phyloP scores from a whole-genome alignment of 2,329 filamentous ascomycete genomes.

The Juglanconis sp. region DNA sequence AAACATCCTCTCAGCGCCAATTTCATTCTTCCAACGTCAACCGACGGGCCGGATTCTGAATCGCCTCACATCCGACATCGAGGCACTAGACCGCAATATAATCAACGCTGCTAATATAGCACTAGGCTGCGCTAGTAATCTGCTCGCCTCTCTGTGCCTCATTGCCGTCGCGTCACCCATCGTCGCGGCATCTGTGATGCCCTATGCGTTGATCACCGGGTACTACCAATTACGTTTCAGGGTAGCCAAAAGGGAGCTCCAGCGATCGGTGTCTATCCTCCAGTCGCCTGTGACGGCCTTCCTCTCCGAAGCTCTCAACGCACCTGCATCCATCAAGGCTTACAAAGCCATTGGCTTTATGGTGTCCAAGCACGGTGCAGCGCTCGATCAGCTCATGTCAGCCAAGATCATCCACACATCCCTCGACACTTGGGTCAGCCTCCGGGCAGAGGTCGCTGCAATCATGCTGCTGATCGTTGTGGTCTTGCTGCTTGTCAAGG shows the following conservation, averaged over 20 bases:
- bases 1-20: neutral
- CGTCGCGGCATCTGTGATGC: neutral
- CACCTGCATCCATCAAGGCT: conserved; percentile 2
- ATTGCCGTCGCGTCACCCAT: conserved; percentile 1
- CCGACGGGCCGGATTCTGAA: conserved; percentile 5
- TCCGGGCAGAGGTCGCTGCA: conserved; percentile 1
- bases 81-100: neutral
- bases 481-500: neutral
- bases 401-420: conserved; percentile 5
- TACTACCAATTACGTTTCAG: conserved; percentile 2
- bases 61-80: conserved; percentile 3
- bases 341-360: conserved; percentile 2
- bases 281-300: conserved; percentile 3
- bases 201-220: neutral
- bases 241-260: neutral
- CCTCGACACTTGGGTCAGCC: conserved; percentile 7
- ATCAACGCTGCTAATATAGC: neutral
- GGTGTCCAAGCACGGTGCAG: neutral
- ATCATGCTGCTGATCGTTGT: neutral
- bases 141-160: conserved; percentile 4
- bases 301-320: conserved; percentile 2
- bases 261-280: conserved; percentile 1
- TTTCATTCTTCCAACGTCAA: conserved; percentile 4
- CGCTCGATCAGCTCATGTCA: conserved; percentile 1
- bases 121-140: neutral